Percentiles rank a stretch among this genome's conserved stretches.
Conservation (phyloP, 345 rosid species). For the Noccaea bulbosa region DNA sequence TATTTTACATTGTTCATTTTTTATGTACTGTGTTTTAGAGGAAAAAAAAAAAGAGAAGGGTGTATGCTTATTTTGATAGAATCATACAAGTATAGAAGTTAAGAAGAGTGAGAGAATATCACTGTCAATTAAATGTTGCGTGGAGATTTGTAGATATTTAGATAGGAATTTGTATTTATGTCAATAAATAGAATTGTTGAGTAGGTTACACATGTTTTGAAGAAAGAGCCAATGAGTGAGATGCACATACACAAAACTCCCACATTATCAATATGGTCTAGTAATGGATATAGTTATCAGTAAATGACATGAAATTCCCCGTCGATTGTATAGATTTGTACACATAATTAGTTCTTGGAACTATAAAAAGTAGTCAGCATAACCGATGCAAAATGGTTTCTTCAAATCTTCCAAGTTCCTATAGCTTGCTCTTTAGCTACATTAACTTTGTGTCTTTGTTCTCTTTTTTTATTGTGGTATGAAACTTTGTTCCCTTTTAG, state of each 20-base stretch:
- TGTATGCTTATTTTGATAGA: not conserved
- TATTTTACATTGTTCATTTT: not conserved
- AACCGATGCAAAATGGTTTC: not conserved
- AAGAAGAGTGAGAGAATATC: not conserved
- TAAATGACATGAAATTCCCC: not conserved
- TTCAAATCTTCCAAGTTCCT: not conserved
- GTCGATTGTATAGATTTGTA: constrained; percentile 3
- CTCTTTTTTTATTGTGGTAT: too few relatives aligned
- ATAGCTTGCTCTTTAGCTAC: not conserved
- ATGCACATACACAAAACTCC: constrained; percentile 11
- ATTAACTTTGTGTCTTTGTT: too few relatives aligned
- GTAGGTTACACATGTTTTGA: constrained; percentile 25
- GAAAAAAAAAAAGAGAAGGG: not conserved
- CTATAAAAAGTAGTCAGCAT: not conserved
- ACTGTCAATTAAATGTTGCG: constrained; percentile 24
- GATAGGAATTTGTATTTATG: constrained; percentile 9
- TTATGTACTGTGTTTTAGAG: not conserved
- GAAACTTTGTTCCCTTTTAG: too few relatives aligned
- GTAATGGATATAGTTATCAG: not conserved
- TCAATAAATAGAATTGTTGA: constrained; percentile 25
- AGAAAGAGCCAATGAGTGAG: constrained; percentile 14
- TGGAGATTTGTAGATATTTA: constrained; percentile 24
- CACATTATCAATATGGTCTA: constrained; percentile 10
- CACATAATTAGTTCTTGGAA: constrained; percentile 1
- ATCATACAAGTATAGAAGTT: not conserved